Base-by-base conservation (phyloP, 176 grass and related monocot species). In the Phoenix roebelenii region DNA sequence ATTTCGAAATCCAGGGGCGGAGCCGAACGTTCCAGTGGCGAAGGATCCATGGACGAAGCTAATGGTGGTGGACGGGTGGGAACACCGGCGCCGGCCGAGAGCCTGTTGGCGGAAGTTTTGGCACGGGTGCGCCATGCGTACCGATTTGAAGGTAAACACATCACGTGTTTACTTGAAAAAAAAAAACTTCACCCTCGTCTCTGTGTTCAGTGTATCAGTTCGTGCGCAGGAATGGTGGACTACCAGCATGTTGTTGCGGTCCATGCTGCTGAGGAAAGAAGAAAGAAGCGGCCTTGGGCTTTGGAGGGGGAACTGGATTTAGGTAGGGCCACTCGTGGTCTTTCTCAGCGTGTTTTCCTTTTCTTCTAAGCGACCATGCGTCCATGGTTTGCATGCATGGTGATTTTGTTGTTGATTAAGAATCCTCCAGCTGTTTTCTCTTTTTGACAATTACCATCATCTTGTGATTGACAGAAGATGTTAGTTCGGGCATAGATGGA, bases 231-330 rank as follows among this genome's bases (percentile, higher is more conserved):
- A 57, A 84, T 96, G 86, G 58, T 74, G 58, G 91, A 96, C 64
- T 96, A 84, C 77, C 91, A 96, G 59, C 71, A 90, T 87, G 80
- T 96, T 54, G 51, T 87, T 69, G 76, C 81, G 35, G 68, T 90
- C 7, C 86, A 90, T 77, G 83, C 86, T 69, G 83, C 86, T 25
- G 67, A 87, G 49, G 58, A 18, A 16, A 96, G 71, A 77, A 77
- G 65, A 71, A 95, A 88, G 32, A 90, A 89, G 67, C 30, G 53
- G 18, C 67, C 58, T 51, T 35, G 69, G 70, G 25, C 44, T 35
- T 50, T 64, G 15, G 76, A 65, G 18, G 67, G 71, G 39, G 25
- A 29, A 7, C 55, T 69, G 61, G 64, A 72, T 74, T 64, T 69
- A 52, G 65, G 72, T 54, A 77, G 14, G 51, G 63, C 35, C 35